Conservation (phyloP, 176 grass and related monocot species). For the Ananas comosus region DNA sequence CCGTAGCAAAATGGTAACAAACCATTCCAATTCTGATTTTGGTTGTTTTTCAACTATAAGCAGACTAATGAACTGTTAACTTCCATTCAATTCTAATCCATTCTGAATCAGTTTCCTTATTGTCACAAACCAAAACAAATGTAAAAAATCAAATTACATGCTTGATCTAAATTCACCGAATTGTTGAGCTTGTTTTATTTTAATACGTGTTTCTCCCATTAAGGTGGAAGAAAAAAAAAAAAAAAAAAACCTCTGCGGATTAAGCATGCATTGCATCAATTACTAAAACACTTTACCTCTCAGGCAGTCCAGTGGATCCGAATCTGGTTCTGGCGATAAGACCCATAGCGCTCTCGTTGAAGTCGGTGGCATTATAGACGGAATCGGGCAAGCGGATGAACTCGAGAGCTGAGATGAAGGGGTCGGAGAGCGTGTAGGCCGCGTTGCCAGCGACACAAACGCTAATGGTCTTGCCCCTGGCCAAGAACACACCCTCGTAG, state of each 20-base stretch:
- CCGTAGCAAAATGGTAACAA: no score
- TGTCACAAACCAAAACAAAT: no score
- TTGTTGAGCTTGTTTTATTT: no score
- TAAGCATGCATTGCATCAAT: no score
- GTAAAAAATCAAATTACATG: background rate
- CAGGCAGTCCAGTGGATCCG: slow-evolving; percentile 43
- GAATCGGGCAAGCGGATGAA: slow-evolving; percentile 57
- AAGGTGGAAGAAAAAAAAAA: no score
- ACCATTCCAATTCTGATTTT: no score
- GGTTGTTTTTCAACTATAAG: no score
- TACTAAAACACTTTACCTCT: slow-evolving; percentile 37
- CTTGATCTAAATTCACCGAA: background rate
- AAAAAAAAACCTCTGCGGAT: no score
- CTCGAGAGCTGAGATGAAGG: slow-evolving; percentile 82
- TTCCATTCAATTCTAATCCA: no score
- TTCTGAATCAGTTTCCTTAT: no score
- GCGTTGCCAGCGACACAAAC: slow-evolving; percentile 66
- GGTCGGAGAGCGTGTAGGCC: slow-evolving; percentile 46
- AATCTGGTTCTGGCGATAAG: slow-evolving; percentile 81
- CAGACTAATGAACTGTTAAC: no score
- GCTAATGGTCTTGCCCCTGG: slow-evolving; percentile 37
- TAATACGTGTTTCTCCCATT: no score
- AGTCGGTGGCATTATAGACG: slow-evolving; percentile 87
- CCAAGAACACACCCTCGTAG: slow-evolving; percentile 80
- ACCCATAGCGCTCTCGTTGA: slow-evolving; percentile 47